Conservation (phyloP, 352 stramenopile species). For the Lagenidium sp. region DNA sequence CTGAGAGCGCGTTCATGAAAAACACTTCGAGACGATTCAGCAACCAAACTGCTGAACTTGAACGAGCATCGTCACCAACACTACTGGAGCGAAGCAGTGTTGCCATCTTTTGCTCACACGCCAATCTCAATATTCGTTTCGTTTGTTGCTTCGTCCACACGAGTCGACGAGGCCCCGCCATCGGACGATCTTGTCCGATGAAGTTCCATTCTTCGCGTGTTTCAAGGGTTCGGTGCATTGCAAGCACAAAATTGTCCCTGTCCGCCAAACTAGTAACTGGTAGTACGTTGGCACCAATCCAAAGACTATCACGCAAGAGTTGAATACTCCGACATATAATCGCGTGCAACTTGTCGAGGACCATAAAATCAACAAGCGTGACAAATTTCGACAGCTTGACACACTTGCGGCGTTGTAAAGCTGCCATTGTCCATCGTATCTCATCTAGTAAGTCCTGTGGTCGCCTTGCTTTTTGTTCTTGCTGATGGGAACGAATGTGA, state of each 20-base stretch:
- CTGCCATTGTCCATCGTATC: conserved; percentile 63
- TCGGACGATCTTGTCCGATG: not conserved
- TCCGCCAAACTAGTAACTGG: conserved; percentile 21
- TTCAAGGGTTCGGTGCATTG: conserved; percentile 18
- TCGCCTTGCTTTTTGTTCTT: conserved; percentile 6
- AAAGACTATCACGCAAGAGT: conserved; percentile 24
- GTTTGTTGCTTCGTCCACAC: conserved; percentile 28
- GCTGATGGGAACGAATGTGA: too few relatives aligned
- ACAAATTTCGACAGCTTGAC: conserved; percentile 45
- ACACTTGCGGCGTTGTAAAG: conserved; percentile 50
- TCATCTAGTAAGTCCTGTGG: conserved; percentile 27
- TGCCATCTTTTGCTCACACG: conserved; percentile 27
- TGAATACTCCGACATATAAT: conserved; percentile 32
- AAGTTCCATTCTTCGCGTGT: not conserved
- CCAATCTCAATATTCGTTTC: conserved; percentile 29
- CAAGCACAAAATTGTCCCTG: conserved; percentile 18
- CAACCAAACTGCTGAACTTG: conserved; percentile 13
- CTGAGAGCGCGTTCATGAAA: conserved; percentile 4
- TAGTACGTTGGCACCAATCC: conserved; percentile 30
- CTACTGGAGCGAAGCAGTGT: too few relatives aligned
- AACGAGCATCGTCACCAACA: too few relatives aligned
- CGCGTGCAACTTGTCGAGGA: conserved; percentile 29
- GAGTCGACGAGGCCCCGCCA: too few relatives aligned
- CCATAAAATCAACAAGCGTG: conserved; percentile 41
- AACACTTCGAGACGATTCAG: conserved; percentile 27